Percentiles rank a stretch among this genome's conserved stretches.
phyloP scores from a whole-genome alignment of 75 land plant genomes.

The Sequoiadendron giganteum region DNA sequence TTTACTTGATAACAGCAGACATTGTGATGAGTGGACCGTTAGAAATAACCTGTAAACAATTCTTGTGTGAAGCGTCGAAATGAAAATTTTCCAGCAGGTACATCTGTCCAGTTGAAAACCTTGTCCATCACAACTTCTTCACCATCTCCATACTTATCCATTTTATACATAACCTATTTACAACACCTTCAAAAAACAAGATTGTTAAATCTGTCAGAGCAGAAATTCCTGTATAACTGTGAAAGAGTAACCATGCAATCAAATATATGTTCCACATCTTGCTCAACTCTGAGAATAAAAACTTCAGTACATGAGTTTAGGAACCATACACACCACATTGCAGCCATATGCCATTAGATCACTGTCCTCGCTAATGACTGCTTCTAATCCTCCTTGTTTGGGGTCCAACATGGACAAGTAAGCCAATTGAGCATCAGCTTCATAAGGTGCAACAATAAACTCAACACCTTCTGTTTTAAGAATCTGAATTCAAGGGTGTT shows the following conservation, averaged over 20 bases:
- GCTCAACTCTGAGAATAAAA: neutral
- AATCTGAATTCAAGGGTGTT: conserved; percentile 37
- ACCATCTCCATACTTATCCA: conserved; percentile 86
- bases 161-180: conserved; percentile 69
- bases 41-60: conserved; percentile 54
- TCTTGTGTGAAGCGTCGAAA: conserved; percentile 46
- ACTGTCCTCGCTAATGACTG: conserved; percentile 92
- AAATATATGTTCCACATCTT: neutral
- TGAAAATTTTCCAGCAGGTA: conserved; percentile 21
- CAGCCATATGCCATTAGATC: conserved; percentile 89
- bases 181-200: conserved; percentile 6
- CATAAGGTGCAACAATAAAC: conserved; percentile 89
- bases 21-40: neutral
- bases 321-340: conserved; percentile 22
- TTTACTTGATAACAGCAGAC: neutral
- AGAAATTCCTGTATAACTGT: neutral
- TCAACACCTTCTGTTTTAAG: conserved; percentile 65
- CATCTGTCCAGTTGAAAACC: conserved; percentile 25
- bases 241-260: neutral
- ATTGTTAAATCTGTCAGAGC: neutral
- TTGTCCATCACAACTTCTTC: conserved; percentile 62
- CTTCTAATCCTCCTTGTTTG: conserved; percentile 63
- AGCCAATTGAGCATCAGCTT: conserved; percentile 93
- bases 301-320: neutral
- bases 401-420: conserved; percentile 50